Percentiles rank a stretch among this genome's conserved stretches.
These are phyloP conservation scores for Brasenia schreberi DNA, from an alignment of 164 flowering plant genomes.

Conservation along the genomic window DNA sequence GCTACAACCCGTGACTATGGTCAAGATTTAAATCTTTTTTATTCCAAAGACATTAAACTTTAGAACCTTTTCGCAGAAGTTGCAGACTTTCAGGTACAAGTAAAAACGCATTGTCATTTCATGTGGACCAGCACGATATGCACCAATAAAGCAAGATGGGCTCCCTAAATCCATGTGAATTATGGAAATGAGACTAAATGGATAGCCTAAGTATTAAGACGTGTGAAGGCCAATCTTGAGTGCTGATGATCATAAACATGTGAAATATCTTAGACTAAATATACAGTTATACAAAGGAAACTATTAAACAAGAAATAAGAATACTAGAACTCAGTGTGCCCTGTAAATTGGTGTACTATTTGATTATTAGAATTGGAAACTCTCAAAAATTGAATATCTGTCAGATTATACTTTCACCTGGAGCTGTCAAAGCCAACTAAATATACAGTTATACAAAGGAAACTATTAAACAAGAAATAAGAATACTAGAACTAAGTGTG, in stretches of 20 bases:
- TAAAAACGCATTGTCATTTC: too few relatives aligned
- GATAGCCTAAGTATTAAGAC: background rate
- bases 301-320: background rate
- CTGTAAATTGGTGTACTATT: background rate
- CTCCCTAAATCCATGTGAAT: background rate
- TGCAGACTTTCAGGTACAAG: too few relatives aligned
- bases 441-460: background rate
- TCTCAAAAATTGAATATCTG: too few relatives aligned
- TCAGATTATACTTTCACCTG: too few relatives aligned
- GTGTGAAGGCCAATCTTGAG: background rate
- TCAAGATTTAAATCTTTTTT: too few relatives aligned
- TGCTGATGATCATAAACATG: background rate
- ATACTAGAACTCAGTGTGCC: background rate
- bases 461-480: background rate
- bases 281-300: background rate
- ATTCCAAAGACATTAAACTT: background rate
- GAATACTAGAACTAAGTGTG: background rate
- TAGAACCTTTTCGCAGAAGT: too few relatives aligned
- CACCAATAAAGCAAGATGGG: background rate
- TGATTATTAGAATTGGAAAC: too few relatives aligned
- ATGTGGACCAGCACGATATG: background rate
- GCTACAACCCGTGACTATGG: background rate
- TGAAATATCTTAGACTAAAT: background rate
- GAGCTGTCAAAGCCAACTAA: too few relatives aligned
- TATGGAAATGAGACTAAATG: background rate